phyloP scores from a whole-genome alignment of 441 rosid genomes.

The Euphorbia schlechtendalii region DNA sequence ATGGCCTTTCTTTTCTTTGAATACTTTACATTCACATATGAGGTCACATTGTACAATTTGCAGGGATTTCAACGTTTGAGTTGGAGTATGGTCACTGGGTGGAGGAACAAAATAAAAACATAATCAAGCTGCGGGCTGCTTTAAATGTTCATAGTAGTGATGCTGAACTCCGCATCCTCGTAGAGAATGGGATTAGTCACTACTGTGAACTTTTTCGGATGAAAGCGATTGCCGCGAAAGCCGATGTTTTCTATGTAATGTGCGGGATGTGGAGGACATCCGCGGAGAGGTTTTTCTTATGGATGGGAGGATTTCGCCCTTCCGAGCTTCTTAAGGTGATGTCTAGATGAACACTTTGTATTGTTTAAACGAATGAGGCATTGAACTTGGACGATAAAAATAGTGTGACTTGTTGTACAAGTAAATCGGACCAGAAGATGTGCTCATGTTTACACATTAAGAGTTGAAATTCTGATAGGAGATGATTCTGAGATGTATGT shows the following conservation, averaged over 20 bases:
- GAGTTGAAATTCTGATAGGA: neutral
- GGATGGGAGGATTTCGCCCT: slow-evolving; percentile 96
- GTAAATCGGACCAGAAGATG: neutral
- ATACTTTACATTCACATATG: neutral
- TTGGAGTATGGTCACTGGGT: slow-evolving; percentile 82
- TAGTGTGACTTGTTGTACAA: neutral
- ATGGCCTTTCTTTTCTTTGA: neutral
- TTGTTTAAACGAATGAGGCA: neutral
- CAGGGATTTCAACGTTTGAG: slow-evolving; percentile 77
- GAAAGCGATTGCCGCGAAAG: slow-evolving; percentile 61
- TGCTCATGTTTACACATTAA: neutral
- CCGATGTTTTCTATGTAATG: slow-evolving; percentile 81
- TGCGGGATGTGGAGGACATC: slow-evolving; percentile 93
- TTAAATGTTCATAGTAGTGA: slow-evolving; percentile 64
- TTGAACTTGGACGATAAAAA: neutral
- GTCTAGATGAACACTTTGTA: neutral
- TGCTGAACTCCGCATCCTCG: slow-evolving; percentile 62
- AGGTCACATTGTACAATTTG: slow-evolving; percentile 9
- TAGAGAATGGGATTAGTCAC: slow-evolving; percentile 58
- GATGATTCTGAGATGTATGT: neutral
- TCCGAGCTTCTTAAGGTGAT: slow-evolving; percentile 83
- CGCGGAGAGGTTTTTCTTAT: slow-evolving; percentile 84
- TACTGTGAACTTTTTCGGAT: slow-evolving; percentile 65
- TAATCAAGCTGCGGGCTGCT: slow-evolving; percentile 69
- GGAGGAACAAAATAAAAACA: slow-evolving; percentile 70